A percentile compares a stretch with the other conserved stretches of the same genome.
phyloP scores from a whole-genome alignment of 2,329 filamentous ascomycete species.

The Hyphodiscus sp. region DNA sequence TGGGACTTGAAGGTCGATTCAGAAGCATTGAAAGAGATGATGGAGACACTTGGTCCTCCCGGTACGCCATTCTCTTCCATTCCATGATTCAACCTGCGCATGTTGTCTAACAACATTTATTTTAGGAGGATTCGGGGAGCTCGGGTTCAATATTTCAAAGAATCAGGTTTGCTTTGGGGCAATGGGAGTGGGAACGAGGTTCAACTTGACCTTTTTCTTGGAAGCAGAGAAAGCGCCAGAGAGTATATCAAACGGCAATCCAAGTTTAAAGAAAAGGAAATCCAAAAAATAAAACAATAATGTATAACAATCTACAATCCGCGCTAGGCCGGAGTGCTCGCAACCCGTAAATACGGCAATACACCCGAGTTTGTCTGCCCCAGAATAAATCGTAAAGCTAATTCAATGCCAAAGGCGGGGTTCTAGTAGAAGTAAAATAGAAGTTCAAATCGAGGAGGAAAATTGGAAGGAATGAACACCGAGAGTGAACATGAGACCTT shows the following conservation, averaged over 20 bases:
- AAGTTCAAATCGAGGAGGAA: no score
- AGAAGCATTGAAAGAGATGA: constrained; percentile 10
- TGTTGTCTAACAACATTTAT: not conserved
- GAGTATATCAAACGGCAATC: not conserved
- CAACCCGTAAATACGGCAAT: no score
- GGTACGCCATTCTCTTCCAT: not conserved
- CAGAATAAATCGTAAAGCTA: no score
- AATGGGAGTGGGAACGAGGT: constrained; percentile 10
- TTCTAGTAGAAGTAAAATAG: no score
- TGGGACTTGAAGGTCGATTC: constrained; percentile 7
- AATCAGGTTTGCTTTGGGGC: constrained; percentile 9
- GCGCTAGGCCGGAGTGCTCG: no score
- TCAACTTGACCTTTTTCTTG: constrained; percentile 8
- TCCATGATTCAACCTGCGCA: not conserved
- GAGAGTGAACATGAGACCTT: no score
- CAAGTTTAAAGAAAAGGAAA: not conserved
- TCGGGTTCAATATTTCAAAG: constrained; percentile 10
- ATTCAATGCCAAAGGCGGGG: no score
- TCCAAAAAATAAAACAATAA: not conserved
- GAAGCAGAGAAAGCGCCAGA: not conserved
- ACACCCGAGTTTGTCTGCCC: no score
- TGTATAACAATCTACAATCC: not conserved
- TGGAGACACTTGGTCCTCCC: constrained; percentile 10
- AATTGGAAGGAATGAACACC: no score
- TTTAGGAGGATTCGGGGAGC: constrained; percentile 9